A percentile compares a stretch with the other conserved stretches of the same genome.
Evolutionary conservation across 768 basidiomycete genomes (phyloP).

Genomic region (Termitomyces sp.): DNA sequence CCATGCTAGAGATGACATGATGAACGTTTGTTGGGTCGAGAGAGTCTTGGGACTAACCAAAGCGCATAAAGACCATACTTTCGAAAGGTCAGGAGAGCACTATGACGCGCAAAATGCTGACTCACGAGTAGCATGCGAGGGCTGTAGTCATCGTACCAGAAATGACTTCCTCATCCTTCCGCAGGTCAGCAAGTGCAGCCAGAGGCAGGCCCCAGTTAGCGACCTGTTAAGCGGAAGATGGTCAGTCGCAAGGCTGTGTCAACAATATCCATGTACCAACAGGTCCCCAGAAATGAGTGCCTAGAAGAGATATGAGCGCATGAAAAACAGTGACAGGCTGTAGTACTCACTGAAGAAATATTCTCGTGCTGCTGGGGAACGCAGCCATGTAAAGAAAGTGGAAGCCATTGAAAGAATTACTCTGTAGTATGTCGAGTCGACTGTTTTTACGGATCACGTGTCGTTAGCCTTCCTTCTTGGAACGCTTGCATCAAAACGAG

Average conservation of each 20-base stretch:
- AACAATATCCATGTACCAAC: constrained; percentile 53
- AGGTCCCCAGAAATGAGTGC: constrained; percentile 98
- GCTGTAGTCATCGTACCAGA: constrained; percentile 97
- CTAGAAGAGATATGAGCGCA: constrained; percentile 33
- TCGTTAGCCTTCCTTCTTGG: no score
- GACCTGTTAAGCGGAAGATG: constrained; percentile 46
- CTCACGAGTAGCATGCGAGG: constrained; percentile 89
- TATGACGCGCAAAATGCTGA: constrained; percentile 19
- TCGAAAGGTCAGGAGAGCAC: constrained; percentile 7
- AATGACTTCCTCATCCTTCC: constrained; percentile 94
- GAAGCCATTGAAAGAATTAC: constrained; percentile 59
- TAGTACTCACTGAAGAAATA: constrained; percentile 88
- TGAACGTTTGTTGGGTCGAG: background rate
- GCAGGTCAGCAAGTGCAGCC: constrained; percentile 87
- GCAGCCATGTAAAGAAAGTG: constrained; percentile 84
- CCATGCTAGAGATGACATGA: constrained; percentile 61
- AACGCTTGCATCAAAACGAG: background rate
- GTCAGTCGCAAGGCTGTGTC: constrained; percentile 2
- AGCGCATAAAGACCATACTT: constrained; percentile 90
- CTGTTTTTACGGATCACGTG: constrained; percentile 15
- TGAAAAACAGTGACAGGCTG: background rate
- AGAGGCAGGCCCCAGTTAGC: constrained; percentile 99
- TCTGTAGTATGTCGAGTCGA: constrained; percentile 3
- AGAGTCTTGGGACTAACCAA: constrained; percentile 51
- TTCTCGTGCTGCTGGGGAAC: constrained; percentile 86